Percentiles rank a stretch among this genome's conserved stretches.
Evolutionary conservation across 2,329 filamentous ascomycete genomes (phyloP).

Genomic region (Cladophialophora exuberans): DNA sequence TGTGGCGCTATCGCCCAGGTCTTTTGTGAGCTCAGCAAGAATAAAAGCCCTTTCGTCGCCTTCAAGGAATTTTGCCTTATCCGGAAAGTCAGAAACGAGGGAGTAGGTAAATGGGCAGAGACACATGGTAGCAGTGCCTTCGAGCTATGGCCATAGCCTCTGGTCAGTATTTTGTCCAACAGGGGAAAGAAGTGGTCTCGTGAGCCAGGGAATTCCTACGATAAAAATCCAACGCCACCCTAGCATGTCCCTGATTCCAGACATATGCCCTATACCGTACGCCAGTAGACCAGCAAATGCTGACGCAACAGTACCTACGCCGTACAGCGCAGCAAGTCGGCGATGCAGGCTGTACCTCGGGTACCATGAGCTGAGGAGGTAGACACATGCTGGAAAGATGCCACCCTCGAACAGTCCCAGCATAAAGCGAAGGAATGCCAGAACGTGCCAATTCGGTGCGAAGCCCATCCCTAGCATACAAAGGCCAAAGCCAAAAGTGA

Average conservation of each 20-base stretch:
- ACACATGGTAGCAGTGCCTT: constrained; percentile 15
- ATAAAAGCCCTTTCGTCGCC: constrained; percentile 12
- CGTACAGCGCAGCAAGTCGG: constrained; percentile 37
- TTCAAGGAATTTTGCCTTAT: constrained; percentile 18
- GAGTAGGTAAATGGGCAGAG: constrained; percentile 7
- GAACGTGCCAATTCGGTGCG: constrained; percentile 11
- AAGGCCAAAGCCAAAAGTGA: constrained; percentile 13
- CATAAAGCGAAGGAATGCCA: constrained; percentile 14
- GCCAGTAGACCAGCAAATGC: constrained; percentile 63
- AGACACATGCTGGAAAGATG: constrained; percentile 17
- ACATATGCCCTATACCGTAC: constrained; percentile 57
- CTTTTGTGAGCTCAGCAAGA: constrained; percentile 11
- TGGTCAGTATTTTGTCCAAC: too few relatives aligned
- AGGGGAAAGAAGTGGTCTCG: too few relatives aligned
- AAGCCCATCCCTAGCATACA: constrained; percentile 18
- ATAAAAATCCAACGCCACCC: constrained; percentile 24
- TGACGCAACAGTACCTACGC: constrained; percentile 38
- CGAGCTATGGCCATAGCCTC: too few relatives aligned
- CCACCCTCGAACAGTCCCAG: constrained; percentile 19
- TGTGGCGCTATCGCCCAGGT: constrained; percentile 14
- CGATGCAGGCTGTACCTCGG: constrained; percentile 40
- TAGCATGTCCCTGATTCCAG: constrained; percentile 8
- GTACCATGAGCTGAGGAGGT: constrained; percentile 38
- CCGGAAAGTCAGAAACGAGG: constrained; percentile 15
- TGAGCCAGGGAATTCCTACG: too few relatives aligned